Evolutionary conservation across 768 basidiomycete species (phyloP).

Genomic region (Boletus rufocinnamomeus): DNA sequence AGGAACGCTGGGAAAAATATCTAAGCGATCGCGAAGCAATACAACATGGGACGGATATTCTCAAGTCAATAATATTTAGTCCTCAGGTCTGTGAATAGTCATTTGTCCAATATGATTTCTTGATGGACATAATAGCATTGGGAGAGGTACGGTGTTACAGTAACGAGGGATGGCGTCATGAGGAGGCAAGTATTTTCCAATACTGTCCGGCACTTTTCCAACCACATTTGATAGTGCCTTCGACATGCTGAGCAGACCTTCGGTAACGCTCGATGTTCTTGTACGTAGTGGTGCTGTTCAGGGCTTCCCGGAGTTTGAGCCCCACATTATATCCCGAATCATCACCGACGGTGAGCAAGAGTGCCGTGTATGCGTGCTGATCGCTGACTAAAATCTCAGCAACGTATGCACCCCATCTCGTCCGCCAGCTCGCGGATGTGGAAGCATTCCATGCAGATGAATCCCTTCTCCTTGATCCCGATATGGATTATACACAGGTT

Average conservation of each 20-base stretch:
- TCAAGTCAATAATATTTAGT: constrained; percentile 38
- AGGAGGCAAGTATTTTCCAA: constrained; percentile 39
- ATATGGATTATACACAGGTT: constrained; percentile 68
- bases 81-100: constrained; percentile 39
- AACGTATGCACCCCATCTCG: constrained; percentile 60
- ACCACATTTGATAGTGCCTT: constrained; percentile 56
- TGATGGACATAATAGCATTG: constrained; percentile 37
- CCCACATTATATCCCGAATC: constrained; percentile 57
- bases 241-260: constrained; percentile 65
- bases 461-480: constrained; percentile 62
- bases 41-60: constrained; percentile 34
- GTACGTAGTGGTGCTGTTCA: constrained; percentile 42
- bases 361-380: background rate
- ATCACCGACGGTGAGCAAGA: constrained; percentile 63
- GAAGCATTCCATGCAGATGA: constrained; percentile 77
- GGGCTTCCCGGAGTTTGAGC: constrained; percentile 48
- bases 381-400: constrained; percentile 40
- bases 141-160: constrained; percentile 42
- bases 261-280: constrained; percentile 48
- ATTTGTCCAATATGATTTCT: background rate
- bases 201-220: background rate
- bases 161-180: constrained; percentile 44
- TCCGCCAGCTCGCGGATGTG: constrained; percentile 76
- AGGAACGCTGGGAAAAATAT: constrained; percentile 46
- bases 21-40: constrained; percentile 36